Percentiles rank a stretch among this genome's conserved stretches.
phyloP scores from a whole-genome alignment of 495 filamentous ascomycete species.

The Neohortaea acidophila region DNA sequence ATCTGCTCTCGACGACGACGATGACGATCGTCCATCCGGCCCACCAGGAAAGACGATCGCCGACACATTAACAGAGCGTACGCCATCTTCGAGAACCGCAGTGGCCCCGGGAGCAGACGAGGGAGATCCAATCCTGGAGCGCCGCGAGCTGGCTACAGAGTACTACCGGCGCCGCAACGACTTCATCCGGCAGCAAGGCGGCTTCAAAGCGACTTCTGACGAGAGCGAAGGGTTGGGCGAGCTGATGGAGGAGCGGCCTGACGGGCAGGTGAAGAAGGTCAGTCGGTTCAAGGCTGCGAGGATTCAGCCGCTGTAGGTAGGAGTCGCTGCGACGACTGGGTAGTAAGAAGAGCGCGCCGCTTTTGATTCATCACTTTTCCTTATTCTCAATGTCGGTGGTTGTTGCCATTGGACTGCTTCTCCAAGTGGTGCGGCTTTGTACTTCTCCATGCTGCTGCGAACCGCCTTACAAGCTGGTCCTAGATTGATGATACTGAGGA shows the following conservation, averaged over 20 bases:
- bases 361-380: too few relatives aligned
- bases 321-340: too few relatives aligned
- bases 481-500: too few relatives aligned
- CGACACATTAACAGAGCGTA: constrained; percentile 47
- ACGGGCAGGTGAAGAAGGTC: constrained; percentile 50
- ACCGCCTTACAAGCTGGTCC: too few relatives aligned
- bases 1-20: too few relatives aligned
- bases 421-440: too few relatives aligned
- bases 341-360: too few relatives aligned
- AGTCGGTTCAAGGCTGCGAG: constrained; percentile 85
- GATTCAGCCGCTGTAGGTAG: constrained; percentile 27
- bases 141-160: constrained; percentile 63
- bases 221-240: constrained; percentile 39
- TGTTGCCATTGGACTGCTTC: too few relatives aligned
- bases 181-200: constrained; percentile 64
- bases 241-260: constrained; percentile 43
- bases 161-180: constrained; percentile 66
- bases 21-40: constrained; percentile 29
- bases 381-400: too few relatives aligned
- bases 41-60: constrained; percentile 44
- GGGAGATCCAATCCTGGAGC: constrained; percentile 54
- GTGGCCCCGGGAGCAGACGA: constrained; percentile 47
- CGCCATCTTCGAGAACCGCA: constrained; percentile 16
- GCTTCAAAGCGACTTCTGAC: constrained; percentile 48
- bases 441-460: too few relatives aligned